Conservation (phyloP, 495 filamentous ascomycete genomes). For the Aspergillus wentii region DNA sequence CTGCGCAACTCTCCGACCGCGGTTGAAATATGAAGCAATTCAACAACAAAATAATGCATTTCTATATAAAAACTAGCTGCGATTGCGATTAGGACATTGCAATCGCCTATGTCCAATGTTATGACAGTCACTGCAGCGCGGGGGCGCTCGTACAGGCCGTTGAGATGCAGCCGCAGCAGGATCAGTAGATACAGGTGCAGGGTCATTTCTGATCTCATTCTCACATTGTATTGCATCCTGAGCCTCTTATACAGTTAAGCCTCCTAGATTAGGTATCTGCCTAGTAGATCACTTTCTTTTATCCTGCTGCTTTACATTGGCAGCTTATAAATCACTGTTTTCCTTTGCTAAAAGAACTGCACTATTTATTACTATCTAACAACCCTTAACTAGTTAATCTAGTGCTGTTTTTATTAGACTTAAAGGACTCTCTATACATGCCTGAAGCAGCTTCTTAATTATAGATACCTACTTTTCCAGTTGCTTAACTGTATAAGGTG, state of each 20-base stretch:
- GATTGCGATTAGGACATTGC: conserved; percentile 6
- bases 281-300: conserved; percentile 5
- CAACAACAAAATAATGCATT: conserved; percentile 3
- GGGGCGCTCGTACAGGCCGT: conserved; percentile 4
- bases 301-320: conserved; percentile 6
- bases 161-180: background rate
- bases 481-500: background rate
- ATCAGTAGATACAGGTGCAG: conserved; percentile 1
- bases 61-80: conserved; percentile 7
- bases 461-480: conserved; percentile 2
- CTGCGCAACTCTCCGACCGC: background rate
- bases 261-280: conserved; percentile 2
- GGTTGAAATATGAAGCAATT: conserved; percentile 1
- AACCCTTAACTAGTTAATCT: conserved; percentile 4
- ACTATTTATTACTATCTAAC: conserved; percentile 2
- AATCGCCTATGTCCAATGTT: conserved; percentile 3
- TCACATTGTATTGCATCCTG: background rate
- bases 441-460: conserved; percentile 2
- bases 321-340: conserved; percentile 6
- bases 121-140: conserved; percentile 7
- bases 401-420: conserved; percentile 3
- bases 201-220: conserved; percentile 2
- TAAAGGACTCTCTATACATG: background rate
- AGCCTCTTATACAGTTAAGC: conserved; percentile 1
- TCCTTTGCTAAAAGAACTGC: background rate